These are phyloP conservation scores for Fusarium longipes DNA, from an alignment of 2,329 filamentous ascomycete genomes.

Conservation along the genomic window DNA sequence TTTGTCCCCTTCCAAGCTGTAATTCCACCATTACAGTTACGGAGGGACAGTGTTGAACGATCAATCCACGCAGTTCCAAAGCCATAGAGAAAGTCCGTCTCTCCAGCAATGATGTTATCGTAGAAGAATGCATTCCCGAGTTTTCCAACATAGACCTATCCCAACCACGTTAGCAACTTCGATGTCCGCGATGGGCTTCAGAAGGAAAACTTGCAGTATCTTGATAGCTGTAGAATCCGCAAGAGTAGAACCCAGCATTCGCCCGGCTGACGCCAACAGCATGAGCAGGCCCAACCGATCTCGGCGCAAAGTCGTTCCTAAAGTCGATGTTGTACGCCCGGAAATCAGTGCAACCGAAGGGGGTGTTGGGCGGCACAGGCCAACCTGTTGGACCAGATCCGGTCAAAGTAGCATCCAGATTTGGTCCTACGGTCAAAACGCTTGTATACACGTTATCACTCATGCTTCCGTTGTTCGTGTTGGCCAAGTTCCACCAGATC, in stretches of 20 bases:
- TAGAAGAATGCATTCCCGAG: constrained; percentile 74
- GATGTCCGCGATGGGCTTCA: accelerated
- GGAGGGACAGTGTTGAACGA: constrained; percentile 63
- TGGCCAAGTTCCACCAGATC: constrained; percentile 68
- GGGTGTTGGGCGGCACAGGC: constrained; percentile 68
- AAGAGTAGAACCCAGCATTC: constrained; percentile 75
- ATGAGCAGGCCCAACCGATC: constrained; percentile 65
- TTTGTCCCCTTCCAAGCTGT: constrained; percentile 75
- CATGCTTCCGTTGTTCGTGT: constrained; percentile 52
- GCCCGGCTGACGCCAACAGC: constrained; percentile 71
- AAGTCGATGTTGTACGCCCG: constrained; percentile 75
- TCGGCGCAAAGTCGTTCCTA: constrained; percentile 66
- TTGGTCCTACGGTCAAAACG: constrained; percentile 72
- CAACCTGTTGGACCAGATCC: constrained; percentile 71
- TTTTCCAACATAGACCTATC: constrained; percentile 71
- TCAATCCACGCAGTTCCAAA: constrained; percentile 74
- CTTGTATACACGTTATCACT: constrained; percentile 72
- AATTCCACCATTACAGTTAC: constrained; percentile 73
- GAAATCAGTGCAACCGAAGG: constrained; percentile 72
- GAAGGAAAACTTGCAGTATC: constrained; percentile 63
- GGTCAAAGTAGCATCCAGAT: constrained; percentile 69
- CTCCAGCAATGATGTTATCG: constrained; percentile 68
- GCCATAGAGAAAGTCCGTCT: constrained; percentile 76
- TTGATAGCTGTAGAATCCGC: constrained; percentile 74
- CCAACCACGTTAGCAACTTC: constrained; percentile 10